phyloP scores from a whole-genome alignment of 257 asterid genomes.

The Solanum virginianum region DNA sequence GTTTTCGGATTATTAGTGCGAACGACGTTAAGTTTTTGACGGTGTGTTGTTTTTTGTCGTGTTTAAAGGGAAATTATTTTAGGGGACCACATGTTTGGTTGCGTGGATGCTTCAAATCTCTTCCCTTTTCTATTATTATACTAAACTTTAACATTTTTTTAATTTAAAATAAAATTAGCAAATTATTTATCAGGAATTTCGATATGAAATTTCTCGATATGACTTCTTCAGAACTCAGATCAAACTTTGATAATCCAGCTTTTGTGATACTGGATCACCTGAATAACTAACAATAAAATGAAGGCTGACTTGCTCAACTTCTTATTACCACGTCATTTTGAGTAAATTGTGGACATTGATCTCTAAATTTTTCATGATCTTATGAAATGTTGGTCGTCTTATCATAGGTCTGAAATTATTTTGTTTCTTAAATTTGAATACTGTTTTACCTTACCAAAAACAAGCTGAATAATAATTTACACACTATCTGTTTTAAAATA shows the following conservation, averaged over 20 bases:
- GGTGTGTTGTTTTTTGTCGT: not conserved
- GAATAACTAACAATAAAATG: too few relatives aligned
- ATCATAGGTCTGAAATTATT: not conserved
- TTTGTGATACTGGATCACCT: too few relatives aligned
- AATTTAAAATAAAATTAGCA: not conserved
- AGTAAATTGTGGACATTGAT: not conserved
- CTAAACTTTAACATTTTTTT: not conserved
- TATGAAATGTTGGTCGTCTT: not conserved
- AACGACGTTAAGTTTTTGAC: not conserved
- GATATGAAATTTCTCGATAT: not conserved
- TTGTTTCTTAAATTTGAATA: not conserved
- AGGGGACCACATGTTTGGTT: not conserved
- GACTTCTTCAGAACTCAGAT: too few relatives aligned
- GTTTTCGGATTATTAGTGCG: not conserved
- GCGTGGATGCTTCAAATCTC: not conserved
- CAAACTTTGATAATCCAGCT: too few relatives aligned
- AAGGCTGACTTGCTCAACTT: too few relatives aligned
- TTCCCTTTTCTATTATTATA: not conserved
- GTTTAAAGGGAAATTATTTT: not conserved
- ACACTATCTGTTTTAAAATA: too few relatives aligned
- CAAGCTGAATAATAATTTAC: not conserved
- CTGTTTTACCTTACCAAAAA: not conserved
- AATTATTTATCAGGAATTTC: not conserved
- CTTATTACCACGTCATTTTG: conserved; percentile 1
- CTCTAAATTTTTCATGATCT: not conserved